These are phyloP conservation scores for Peniophora sp. DNA, from an alignment of 1,284 basidiomycete species.

Conservation along the genomic window DNA sequence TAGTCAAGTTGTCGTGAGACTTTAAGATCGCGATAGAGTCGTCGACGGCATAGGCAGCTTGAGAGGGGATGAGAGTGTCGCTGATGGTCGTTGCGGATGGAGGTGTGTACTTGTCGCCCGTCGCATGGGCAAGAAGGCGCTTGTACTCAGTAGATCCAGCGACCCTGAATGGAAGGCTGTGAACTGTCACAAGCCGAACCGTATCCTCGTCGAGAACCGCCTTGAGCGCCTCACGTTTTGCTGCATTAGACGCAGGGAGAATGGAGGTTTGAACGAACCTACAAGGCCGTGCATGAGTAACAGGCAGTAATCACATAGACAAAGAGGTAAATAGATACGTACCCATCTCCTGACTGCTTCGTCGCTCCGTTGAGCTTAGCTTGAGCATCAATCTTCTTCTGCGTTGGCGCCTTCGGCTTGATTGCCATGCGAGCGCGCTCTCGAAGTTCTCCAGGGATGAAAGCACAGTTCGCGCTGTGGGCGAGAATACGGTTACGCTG, in stretches of 20 bases:
- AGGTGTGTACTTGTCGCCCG: not conserved
- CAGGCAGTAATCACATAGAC: no score
- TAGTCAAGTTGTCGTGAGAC: slow-evolving; percentile 7
- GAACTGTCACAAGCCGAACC: not conserved
- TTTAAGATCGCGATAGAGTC: slow-evolving; percentile 3
- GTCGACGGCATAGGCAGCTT: not conserved
- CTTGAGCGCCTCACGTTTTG: not conserved
- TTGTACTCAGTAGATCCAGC: not conserved
- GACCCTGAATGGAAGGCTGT: not conserved
- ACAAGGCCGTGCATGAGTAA: not conserved
- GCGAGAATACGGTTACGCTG: not conserved
- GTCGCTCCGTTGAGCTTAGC: not conserved
- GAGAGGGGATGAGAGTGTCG: not conserved
- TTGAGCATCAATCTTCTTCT: not conserved
- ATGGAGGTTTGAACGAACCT: not conserved
- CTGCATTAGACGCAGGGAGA: not conserved
- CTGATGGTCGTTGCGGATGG: not conserved
- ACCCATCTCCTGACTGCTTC: not conserved
- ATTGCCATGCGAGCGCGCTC: not conserved
- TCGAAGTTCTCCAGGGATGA: not conserved
- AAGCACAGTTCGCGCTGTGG: not conserved
- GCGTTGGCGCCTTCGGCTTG: not conserved
- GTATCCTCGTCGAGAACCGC: not conserved
- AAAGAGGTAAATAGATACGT: not conserved
- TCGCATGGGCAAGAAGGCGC: not conserved